Base-by-base conservation (phyloP, 2,329 filamentous ascomycete species). In the Trichoderma koningii region DNA sequence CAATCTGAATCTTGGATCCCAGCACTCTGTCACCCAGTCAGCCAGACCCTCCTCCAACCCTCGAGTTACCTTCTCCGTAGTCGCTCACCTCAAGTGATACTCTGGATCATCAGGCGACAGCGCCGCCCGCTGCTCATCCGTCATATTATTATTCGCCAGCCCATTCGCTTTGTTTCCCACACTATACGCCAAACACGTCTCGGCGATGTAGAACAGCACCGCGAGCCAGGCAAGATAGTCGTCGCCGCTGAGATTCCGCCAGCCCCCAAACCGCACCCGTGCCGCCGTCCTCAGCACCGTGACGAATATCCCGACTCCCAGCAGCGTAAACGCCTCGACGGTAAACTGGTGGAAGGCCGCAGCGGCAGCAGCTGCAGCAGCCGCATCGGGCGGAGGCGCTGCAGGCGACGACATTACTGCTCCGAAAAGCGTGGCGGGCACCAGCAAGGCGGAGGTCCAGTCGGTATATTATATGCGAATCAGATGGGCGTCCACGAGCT, bases 211-310 rank as follows among this genome's bases (percentile, higher is more conserved):
- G 10, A 85, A 77, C 2, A 87, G 83, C 66, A 79, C 78, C 5
- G 81, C 84, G 19, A 85, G n/a, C 51, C 82, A 73, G 74, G 87
- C 85, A 34, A 89, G 71, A 69, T 84, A 87, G 67, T 89, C 87
- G 71, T 88, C 86, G 1, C 80, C 76, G 68, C 81, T 78, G 63
- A 88, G 80, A n/a, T 79, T 77, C 63, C 73, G 75, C 44, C 81
- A 74, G 15, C 86, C 85, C 2, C 81, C 80, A 12, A 76, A 73
- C 38, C 72, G 76, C 68, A 82, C 76, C 53, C 86, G 78, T 10
- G 83, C 79, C 59, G 79, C 80, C 1, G 81, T 79, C 38, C 86
- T 79, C 12, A 88, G 70, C 7, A 71, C 71, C 14, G 86, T 86
- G 52, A 85, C 70, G 38, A 79, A 61, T 19, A 84, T 72, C 6